Evolutionary conservation across 2,329 filamentous ascomycete genomes (phyloP), one percentile per base, ranked within the genome.

Genomic region (Epichloe festucae): DNA sequence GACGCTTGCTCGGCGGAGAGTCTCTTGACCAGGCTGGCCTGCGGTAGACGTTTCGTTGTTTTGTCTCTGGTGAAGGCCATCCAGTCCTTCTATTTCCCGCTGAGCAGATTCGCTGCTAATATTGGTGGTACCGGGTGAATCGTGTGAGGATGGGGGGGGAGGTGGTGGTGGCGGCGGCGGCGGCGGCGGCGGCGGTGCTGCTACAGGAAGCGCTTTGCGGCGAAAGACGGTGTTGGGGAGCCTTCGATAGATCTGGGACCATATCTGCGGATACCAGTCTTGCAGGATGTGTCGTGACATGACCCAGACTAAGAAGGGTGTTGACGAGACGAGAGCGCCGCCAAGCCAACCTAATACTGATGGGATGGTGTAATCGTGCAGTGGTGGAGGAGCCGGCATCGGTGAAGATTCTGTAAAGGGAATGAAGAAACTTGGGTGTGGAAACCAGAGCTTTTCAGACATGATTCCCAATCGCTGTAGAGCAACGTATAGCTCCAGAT

Each of bases 331-430:
- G 11, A 67, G 65, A 5, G 70, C 55, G 1, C 65, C 63, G 3
- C 70, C 70, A 0, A 67, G 17, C 74, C 77, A 81, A 23, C 60
- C 56, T 2, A 67, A 51, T 4, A 79, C 43, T 14, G 71, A 70
- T 4, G 62, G 54, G 3, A 62, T 51, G 10, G 63, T 68, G 17
- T 75, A 60, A 3, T 69, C 67, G 4, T 64, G 55, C 0, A 70
- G 68, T 0, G 69, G 63, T 2, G 73, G 70, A 2, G 75, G 76
- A 0, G 73, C 62, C 1, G 67, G 61, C 31, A 79, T 73, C 0
- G 75, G 76, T 0, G 77, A 81, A 12, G 70, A 63, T 7, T 65
- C 58, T 12, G 74, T 73, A 46, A 79, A 81, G 0, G 78, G 78
- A 17, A 81, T 59, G 56, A 80, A 80, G 60, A 74, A 82, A 5